These are phyloP conservation scores for Apiosordaria backusii DNA, from an alignment of 495 filamentous ascomycete genomes.

Conservation along the genomic window DNA sequence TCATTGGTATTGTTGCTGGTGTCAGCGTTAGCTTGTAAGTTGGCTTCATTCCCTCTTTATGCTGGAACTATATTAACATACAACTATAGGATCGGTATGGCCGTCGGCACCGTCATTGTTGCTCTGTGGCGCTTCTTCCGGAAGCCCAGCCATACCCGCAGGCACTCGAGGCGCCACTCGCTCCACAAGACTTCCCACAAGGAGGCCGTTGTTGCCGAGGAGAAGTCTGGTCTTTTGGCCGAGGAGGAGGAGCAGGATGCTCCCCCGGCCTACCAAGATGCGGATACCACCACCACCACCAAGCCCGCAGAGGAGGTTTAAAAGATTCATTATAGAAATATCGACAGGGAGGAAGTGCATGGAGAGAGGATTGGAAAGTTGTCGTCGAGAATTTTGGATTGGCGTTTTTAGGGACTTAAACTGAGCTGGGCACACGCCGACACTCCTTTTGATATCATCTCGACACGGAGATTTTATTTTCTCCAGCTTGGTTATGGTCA, in stretches of 20 bases:
- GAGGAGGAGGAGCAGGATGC: constrained; percentile 30
- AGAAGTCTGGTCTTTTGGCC: constrained; percentile 44
- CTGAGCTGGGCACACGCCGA: neutral
- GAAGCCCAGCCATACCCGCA: constrained; percentile 18
- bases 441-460: neutral
- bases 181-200: constrained; percentile 30
- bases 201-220: constrained; percentile 32
- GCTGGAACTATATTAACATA: too few species aligned
- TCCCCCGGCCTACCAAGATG: constrained; percentile 40
- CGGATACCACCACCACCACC: constrained; percentile 10
- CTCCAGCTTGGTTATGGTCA: neutral
- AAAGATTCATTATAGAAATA: too few species aligned
- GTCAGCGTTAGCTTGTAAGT: constrained; percentile 51
- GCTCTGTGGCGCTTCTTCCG: constrained; percentile 42
- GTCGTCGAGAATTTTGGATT: neutral
- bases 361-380: neutral
- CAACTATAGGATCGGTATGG: constrained; percentile 55
- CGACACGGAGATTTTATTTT: neutral
- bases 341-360: neutral
- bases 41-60: too few species aligned
- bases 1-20: constrained; percentile 52
- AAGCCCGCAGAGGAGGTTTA: neutral
- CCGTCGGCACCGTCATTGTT: constrained; percentile 46
- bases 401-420: neutral
- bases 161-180: constrained; percentile 26